Conservation (phyloP, 2,329 filamentous ascomycete genomes). For the Cladophialophora exuberans region DNA sequence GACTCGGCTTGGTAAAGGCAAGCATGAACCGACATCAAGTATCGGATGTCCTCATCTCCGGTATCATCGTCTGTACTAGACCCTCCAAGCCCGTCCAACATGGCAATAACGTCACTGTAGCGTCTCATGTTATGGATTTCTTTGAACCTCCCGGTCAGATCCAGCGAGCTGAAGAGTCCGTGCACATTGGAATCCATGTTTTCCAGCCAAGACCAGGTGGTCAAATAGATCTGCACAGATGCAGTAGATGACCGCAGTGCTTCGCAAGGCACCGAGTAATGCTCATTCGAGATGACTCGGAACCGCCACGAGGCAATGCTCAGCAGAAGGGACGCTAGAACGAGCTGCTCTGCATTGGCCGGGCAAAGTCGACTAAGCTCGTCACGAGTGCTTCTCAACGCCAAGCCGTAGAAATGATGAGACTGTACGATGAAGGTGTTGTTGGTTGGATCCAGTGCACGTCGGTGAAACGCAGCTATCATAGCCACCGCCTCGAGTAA, state of each 20-base stretch:
- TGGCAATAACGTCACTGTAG: not conserved
- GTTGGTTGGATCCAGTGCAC: not conserved
- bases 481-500: not conserved
- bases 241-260: not conserved
- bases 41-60: not conserved
- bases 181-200: not conserved
- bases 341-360: not conserved
- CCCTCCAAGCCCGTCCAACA: not conserved
- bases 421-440: not conserved
- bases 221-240: not conserved
- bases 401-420: not conserved
- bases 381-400: not conserved
- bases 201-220: not conserved
- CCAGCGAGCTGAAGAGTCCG: not conserved
- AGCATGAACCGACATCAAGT: not conserved
- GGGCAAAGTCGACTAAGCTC: not conserved
- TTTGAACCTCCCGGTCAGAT: not conserved
- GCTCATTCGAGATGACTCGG: not conserved
- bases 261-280: not conserved
- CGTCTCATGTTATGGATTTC: not conserved
- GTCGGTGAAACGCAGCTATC: not conserved
- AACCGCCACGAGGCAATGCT: not conserved
- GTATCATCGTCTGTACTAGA: not conserved
- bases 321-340: not conserved
- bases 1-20: not conserved